phyloP scores from a whole-genome alignment of 257 asterid genomes.

The Ilex aquifolium region DNA sequence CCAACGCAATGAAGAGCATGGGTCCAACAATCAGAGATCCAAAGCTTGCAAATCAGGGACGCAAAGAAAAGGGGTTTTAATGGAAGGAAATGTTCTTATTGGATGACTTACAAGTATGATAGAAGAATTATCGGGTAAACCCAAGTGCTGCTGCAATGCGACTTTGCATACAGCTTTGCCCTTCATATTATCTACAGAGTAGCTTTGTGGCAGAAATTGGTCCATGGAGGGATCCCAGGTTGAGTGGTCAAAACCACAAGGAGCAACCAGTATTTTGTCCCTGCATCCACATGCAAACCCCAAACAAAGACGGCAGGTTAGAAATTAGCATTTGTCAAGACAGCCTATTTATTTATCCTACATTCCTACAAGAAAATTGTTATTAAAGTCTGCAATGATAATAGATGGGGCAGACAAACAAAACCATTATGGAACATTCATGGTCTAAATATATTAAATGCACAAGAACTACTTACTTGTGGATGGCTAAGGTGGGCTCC shows the following conservation, averaged over 20 bases:
- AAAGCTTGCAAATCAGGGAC: background rate
- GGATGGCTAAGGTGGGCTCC: constrained; percentile 54
- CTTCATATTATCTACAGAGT: constrained; percentile 46
- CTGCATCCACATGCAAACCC: constrained; percentile 30
- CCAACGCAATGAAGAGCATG: too few relatives aligned
- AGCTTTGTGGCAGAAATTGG: constrained; percentile 49
- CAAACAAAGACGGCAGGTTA: background rate
- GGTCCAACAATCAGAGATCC: too few relatives aligned
- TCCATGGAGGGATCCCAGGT: constrained; percentile 78
- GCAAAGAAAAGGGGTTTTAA: background rate
- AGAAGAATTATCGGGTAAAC: constrained; percentile 40
- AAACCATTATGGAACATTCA: constrained; percentile 1
- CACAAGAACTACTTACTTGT: constrained; percentile 42
- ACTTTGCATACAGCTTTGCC: constrained; percentile 66
- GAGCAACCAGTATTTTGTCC: constrained; percentile 63
- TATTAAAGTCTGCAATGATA: too few relatives aligned
- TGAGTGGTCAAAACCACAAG: constrained; percentile 56
- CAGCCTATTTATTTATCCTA: too few relatives aligned
- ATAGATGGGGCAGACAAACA: constrained; percentile 1
- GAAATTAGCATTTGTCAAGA: background rate
- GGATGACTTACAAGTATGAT: constrained; percentile 47
- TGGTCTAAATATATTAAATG: constrained; percentile 6
- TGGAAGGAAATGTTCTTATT: background rate
- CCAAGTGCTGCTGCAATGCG: constrained; percentile 48
- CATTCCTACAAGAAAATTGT: too few relatives aligned